phyloP scores from a whole-genome alignment of 176 grass and related monocot species.

The Aegilops tauschii region DNA sequence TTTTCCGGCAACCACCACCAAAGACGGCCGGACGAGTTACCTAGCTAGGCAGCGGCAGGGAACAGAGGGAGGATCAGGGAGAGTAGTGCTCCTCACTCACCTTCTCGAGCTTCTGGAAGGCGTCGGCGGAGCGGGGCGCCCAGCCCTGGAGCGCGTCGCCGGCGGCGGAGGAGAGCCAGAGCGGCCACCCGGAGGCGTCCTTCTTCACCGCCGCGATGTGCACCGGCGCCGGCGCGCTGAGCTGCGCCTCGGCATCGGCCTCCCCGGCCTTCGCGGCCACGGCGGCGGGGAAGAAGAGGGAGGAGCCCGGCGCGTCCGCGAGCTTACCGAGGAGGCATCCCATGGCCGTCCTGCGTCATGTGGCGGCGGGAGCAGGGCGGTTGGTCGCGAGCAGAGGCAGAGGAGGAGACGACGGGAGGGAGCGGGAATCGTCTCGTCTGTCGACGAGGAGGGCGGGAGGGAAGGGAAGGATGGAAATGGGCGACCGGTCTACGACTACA shows the following conservation, averaged over 20 bases:
- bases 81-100: slow-evolving; percentile 20
- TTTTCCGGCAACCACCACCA: slow-evolving; percentile 14
- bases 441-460: background rate
- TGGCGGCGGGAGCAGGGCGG: background rate
- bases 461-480: slow-evolving; percentile 19
- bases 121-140: slow-evolving; percentile 76
- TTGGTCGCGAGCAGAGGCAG: slow-evolving; percentile 1
- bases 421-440: slow-evolving; percentile 25
- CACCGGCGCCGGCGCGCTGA: slow-evolving; percentile 39
- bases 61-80: too few species aligned
- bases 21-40: background rate
- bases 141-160: slow-evolving; percentile 75
- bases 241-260: slow-evolving; percentile 25
- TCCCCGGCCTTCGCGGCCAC: background rate
- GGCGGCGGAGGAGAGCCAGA: slow-evolving; percentile 74
- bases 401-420: slow-evolving; percentile 20
- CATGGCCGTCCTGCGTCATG: slow-evolving; percentile 60
- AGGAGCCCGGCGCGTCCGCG: slow-evolving; percentile 36
- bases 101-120: slow-evolving; percentile 92
- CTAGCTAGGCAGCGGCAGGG: background rate
- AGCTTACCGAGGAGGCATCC: slow-evolving; percentile 88
- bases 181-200: slow-evolving; percentile 72
- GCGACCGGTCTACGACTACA: background rate
- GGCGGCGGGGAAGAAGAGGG: slow-evolving; percentile 45
- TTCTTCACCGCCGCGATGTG: slow-evolving; percentile 43